Evolutionary conservation across 2,329 filamentous ascomycete species (phyloP).

Genomic region (Paraphoma chrysanthemicola): DNA sequence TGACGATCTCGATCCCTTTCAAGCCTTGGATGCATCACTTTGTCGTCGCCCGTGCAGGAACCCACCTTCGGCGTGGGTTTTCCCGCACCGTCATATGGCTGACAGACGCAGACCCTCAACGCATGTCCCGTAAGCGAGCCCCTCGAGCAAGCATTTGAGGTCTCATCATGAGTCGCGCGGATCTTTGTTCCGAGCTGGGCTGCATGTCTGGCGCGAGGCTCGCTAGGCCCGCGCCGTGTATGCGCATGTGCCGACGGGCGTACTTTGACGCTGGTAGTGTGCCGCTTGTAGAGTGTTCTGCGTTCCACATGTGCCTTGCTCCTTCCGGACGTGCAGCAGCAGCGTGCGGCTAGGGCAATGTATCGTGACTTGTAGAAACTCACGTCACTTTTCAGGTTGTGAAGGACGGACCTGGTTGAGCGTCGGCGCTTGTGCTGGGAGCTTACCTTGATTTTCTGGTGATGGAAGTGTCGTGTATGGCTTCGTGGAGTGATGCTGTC

Average conservation of each 20-base stretch:
- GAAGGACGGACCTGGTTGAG: slow-evolving; percentile 7
- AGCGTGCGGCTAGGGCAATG: slow-evolving; percentile 14
- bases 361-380: slow-evolving; percentile 21
- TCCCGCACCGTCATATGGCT: slow-evolving; percentile 39
- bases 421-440: slow-evolving; percentile 4
- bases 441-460: slow-evolving; percentile 4
- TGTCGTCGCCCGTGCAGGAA: not conserved
- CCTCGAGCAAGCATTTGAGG: not conserved
- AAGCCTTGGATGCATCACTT: not conserved
- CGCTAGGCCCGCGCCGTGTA: not conserved
- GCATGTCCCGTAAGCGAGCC: slow-evolving; percentile 25
- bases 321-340: slow-evolving; percentile 6
- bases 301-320: slow-evolving; percentile 10
- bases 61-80: not conserved
- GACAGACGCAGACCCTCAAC: slow-evolving; percentile 45
- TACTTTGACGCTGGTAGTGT: not conserved
- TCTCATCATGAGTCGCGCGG: not conserved
- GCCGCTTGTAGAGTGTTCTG: slow-evolving; percentile 18
- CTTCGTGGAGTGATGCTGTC: slow-evolving; percentile 25
- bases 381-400: slow-evolving; percentile 15
- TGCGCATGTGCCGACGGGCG: not conserved
- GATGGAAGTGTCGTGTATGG: slow-evolving; percentile 7
- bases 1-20: not conserved
- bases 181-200: not conserved
- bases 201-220: not conserved